These are phyloP conservation scores for Evansstolkia leycettana DNA, from an alignment of 495 filamentous ascomycete genomes.

Conservation along the genomic window DNA sequence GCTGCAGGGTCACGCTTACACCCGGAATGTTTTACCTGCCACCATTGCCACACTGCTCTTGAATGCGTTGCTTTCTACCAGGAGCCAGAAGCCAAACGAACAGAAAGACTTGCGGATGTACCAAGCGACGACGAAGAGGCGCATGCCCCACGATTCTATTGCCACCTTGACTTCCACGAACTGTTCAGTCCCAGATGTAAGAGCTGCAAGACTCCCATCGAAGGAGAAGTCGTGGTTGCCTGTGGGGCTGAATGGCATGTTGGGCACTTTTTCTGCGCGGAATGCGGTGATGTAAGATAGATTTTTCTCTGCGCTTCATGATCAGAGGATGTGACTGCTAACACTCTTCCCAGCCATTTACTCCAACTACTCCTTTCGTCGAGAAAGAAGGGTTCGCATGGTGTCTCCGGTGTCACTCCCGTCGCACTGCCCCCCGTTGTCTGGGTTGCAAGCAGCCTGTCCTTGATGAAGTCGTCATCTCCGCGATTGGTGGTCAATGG, in stretches of 20 bases:
- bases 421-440: slow-evolving; percentile 79
- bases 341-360: slow-evolving; percentile 49
- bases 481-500: slow-evolving; percentile 86
- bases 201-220: slow-evolving; percentile 96
- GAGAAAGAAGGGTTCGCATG: slow-evolving; percentile 99
- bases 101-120: slow-evolving; percentile 49
- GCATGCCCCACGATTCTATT: slow-evolving; percentile 70
- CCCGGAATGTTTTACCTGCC: slow-evolving; percentile 84
- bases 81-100: slow-evolving; percentile 62
- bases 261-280: slow-evolving; percentile 98
- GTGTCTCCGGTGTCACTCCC: slow-evolving; percentile 89
- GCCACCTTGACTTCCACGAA: slow-evolving; percentile 97
- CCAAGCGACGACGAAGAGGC: slow-evolving; percentile 47
- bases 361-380: slow-evolving; percentile 70
- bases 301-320: background rate
- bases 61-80: slow-evolving; percentile 95
- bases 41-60: slow-evolving; percentile 73
- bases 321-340: slow-evolving; percentile 1
- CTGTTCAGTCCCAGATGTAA: slow-evolving; percentile 86
- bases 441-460: slow-evolving; percentile 74
- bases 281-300: slow-evolving; percentile 77
- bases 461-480: slow-evolving; percentile 73
- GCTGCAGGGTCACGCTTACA: slow-evolving; percentile 78
- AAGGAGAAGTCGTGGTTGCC: slow-evolving; percentile 87
- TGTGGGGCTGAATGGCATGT: slow-evolving; percentile 93